Evolutionary conservation across 2,329 filamentous ascomycete genomes (phyloP), one percentile per base, ranked within the genome.

Genomic region (Phialocephala subalpina): DNA sequence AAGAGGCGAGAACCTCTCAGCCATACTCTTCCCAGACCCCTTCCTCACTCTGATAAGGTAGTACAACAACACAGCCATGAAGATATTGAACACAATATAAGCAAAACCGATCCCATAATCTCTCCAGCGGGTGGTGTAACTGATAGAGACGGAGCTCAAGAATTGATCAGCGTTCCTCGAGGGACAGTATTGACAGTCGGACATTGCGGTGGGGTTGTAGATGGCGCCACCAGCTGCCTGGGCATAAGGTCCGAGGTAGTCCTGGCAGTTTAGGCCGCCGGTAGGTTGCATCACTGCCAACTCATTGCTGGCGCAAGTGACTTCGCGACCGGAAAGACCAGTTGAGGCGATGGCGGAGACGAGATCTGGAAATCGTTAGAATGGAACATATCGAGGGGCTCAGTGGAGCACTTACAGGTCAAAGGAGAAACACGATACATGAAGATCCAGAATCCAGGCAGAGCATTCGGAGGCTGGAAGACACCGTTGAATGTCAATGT

Each of bases 391-490:
- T 25, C 25, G 14, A 56, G 9, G 25, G 8, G 22, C 22, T 8
- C 38, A 36, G 16, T 49, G 6, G 14, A 14, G 25, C 58, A 62
- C 73, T 70, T 82, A 75, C 74, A 75, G 47, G 73, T 77, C 22
- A 77, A 36, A 55, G 75, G 75, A 6, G 90, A 93, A 59, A 94
- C 81, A 45, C 91, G 87, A 79, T 95, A 95, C 90, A 94, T 93
- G 82, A 93, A 94, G 72, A 91, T 90, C 91, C 92, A 95, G 83
- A 94, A 94, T 2, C 87, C 82, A 0, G 92, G 92, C 22, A 96
- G 84, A 0, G 80, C 78, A 2, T 81, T 77, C 0, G 90, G 90
- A 6, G 82, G 81, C 42, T 90, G 89, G 71, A 97, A 86, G 53
- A 96, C 90, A 83, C 91, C 84, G 74, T 90, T 92, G 84, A 94